Evolutionary conservation across 345 rosid species (phyloP).

Genomic region (Theobroma cacao): DNA sequence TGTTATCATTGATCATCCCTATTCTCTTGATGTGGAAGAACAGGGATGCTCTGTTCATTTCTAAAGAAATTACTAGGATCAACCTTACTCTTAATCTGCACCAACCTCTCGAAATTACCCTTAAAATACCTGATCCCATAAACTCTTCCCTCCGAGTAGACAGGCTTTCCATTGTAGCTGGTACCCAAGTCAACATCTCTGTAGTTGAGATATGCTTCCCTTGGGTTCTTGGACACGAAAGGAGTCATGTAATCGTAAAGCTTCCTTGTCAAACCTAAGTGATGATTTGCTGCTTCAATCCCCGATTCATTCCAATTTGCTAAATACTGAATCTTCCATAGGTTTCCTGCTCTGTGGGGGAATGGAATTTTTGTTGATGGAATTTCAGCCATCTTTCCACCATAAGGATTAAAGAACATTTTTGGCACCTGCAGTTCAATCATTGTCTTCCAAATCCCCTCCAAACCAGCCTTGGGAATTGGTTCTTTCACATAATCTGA

Average conservation of each 20-base stretch:
- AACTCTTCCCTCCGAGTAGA: too few species aligned
- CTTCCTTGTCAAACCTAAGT: constrained; percentile 27
- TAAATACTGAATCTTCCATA: constrained; percentile 41
- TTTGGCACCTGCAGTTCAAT: constrained; percentile 2
- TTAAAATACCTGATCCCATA: too few species aligned
- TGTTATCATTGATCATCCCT: too few species aligned
- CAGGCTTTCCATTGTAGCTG: too few species aligned
- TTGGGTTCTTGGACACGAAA: constrained; percentile 45
- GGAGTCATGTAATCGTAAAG: constrained; percentile 37
- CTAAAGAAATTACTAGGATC: too few species aligned
- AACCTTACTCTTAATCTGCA: too few species aligned
- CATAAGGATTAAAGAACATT: constrained; percentile 29
- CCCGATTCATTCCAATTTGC: constrained; percentile 29
- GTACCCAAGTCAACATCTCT: too few species aligned
- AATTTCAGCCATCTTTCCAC: constrained; percentile 48
- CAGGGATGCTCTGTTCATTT: too few species aligned
- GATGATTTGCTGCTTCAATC: background rate
- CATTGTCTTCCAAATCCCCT: constrained; percentile 19
- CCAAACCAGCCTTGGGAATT: constrained; percentile 19
- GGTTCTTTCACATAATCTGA: too few species aligned
- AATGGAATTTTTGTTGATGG: constrained; percentile 34
- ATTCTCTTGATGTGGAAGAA: too few species aligned
- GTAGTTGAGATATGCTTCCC: constrained; percentile 32
- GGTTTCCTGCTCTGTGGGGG: constrained; percentile 47
- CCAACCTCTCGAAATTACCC: too few species aligned